These are phyloP conservation scores for Fusarium tupiense DNA, from an alignment of 2,329 filamentous ascomycete genomes.

Conservation along the genomic window DNA sequence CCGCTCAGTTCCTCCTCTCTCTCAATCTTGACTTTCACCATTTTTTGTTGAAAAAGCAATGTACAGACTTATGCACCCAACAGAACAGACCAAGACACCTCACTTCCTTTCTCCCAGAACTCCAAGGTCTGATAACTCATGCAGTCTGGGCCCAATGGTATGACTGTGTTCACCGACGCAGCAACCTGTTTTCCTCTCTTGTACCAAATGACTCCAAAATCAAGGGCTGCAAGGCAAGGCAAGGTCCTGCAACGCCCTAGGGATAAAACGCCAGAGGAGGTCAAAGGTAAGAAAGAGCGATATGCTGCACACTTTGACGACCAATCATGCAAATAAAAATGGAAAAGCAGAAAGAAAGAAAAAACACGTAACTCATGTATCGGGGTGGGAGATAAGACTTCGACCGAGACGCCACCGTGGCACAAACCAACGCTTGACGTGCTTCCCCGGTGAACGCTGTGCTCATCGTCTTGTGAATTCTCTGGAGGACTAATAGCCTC, in stretches of 20 bases:
- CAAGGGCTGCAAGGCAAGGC: background rate
- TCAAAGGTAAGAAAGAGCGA: slow-evolving; percentile 6
- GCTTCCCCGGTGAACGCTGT: slow-evolving; percentile 33
- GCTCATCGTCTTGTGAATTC: slow-evolving; percentile 3
- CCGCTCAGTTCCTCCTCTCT: background rate
- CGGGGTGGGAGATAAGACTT: slow-evolving; percentile 11
- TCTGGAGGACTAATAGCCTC: background rate
- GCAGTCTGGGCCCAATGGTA: background rate
- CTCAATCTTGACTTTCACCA: slow-evolving; percentile 10
- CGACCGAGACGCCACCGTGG: slow-evolving; percentile 18
- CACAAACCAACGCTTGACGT: slow-evolving; percentile 35
- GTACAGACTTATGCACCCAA: slow-evolving; percentile 25
- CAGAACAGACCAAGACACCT: slow-evolving; percentile 5
- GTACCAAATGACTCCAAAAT: slow-evolving; percentile 17
- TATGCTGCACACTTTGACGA: slow-evolving; percentile 10
- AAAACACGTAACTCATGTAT: background rate
- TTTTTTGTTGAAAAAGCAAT: slow-evolving; percentile 16
- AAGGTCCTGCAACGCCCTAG: background rate
- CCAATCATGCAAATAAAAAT: slow-evolving; percentile 15
- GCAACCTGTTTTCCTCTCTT: background rate
- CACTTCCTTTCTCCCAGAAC: background rate
- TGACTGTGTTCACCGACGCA: background rate
- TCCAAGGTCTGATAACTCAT: slow-evolving; percentile 25
- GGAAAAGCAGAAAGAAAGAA: background rate
- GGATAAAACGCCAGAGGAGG: slow-evolving; percentile 14